Conservation (phyloP, 352 stramenopile genomes). For the Phytophthora pistaciae region DNA sequence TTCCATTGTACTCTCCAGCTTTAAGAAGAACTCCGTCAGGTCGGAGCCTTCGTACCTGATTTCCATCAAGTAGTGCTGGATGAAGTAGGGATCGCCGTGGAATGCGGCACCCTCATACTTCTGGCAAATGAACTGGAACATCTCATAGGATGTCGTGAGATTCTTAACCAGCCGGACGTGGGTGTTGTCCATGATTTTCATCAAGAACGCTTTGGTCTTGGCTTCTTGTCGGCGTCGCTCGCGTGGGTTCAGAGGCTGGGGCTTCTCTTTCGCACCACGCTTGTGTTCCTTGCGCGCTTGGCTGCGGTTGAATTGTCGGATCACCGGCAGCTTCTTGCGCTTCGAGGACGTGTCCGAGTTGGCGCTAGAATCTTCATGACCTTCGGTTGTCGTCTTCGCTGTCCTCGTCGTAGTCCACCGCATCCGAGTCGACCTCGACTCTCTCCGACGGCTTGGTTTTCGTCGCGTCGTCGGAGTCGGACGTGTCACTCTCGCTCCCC, state of each 20-base stretch:
- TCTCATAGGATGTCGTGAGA: background rate
- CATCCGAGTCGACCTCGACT: constrained; percentile 5
- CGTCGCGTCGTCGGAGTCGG: constrained; percentile 1
- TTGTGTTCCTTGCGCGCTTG: too few relatives aligned
- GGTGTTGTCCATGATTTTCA: too few relatives aligned
- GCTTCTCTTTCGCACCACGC: too few relatives aligned
- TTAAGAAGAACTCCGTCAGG: too few relatives aligned
- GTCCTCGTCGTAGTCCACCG: constrained; percentile 4
- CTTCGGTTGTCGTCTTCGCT: constrained; percentile 8
- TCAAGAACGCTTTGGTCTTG: too few relatives aligned
- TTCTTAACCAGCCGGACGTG: background rate
- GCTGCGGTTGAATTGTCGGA: background rate
- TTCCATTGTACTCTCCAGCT: too few relatives aligned
- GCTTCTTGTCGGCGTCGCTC: too few relatives aligned
- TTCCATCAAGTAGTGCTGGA: too few relatives aligned
- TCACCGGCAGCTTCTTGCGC: background rate
- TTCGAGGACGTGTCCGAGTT: too few relatives aligned
- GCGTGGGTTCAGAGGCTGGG: too few relatives aligned
- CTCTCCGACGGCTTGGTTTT: background rate
- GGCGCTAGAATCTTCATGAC: background rate
- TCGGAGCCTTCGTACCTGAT: too few relatives aligned
- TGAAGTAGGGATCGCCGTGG: background rate
- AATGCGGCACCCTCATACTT: background rate
- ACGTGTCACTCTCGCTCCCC: background rate
- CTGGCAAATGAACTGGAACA: background rate